Evolutionary conservation across 169 alveolate genomes (phyloP).

Genomic region (Plasmodium cynomolgi): DNA sequence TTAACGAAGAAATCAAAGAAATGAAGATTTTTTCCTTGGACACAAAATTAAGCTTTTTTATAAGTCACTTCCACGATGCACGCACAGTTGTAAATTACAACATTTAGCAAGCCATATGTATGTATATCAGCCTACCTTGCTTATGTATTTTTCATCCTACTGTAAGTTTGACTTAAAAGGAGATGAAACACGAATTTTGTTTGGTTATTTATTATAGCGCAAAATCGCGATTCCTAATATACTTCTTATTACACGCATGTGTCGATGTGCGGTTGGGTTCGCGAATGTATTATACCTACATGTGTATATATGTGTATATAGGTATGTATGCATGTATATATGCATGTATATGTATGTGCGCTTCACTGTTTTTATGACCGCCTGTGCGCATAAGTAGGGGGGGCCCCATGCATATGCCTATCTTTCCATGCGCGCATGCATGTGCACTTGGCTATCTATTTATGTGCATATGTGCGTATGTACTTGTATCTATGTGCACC

Average conservation of each 20-base stretch:
- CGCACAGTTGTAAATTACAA: background rate
- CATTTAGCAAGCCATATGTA: background rate
- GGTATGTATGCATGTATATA: background rate
- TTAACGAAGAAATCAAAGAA: constrained; percentile 9
- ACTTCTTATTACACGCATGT: background rate
- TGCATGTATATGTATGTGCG: background rate
- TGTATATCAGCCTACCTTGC: background rate
- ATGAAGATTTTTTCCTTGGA: background rate
- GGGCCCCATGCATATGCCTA: background rate
- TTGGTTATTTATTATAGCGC: background rate
- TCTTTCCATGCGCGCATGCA: background rate
- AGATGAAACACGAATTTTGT: background rate
- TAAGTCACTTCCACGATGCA: background rate
- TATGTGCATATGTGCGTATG: background rate
- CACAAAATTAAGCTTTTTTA: background rate
- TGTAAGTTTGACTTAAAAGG: background rate
- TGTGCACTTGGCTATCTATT: background rate
- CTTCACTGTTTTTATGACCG: background rate
- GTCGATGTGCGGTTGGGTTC: background rate
- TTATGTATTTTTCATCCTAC: background rate
- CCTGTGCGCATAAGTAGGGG: background rate
- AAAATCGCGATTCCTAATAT: background rate
- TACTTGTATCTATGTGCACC: background rate
- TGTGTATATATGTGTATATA: background rate
- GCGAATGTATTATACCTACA: background rate